Percentiles rank a stretch among this genome's conserved stretches.
These are phyloP conservation scores for Ophioceras dolichostomum DNA, from an alignment of 2,329 filamentous ascomycete species.

Conservation along the genomic window DNA sequence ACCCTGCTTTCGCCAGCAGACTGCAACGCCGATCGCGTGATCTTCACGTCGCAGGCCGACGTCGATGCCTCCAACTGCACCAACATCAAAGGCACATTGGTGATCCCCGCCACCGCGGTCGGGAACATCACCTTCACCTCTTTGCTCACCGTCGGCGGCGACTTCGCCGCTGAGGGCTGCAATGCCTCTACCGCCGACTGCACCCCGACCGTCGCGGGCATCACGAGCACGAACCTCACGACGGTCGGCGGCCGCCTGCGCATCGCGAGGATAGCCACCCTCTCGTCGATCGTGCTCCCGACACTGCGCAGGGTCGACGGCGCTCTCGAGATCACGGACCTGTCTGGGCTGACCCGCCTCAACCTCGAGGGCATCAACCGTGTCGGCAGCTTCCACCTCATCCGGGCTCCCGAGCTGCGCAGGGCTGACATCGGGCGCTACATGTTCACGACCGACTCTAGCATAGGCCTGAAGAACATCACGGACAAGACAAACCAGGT, in stretches of 20 bases:
- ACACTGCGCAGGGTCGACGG: neutral
- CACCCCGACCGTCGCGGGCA: neutral
- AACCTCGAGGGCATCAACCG: conserved; percentile 2
- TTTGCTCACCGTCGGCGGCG: neutral
- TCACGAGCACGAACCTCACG: conserved; percentile 1
- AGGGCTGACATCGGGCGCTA: neutral
- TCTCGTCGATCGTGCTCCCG: neutral
- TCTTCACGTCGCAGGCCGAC: neutral
- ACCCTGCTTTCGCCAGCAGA: neutral
- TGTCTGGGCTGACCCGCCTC: neutral
- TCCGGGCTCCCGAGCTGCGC: neutral
- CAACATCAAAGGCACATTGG: neutral
- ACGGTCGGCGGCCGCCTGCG: neutral
- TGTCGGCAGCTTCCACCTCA: conserved; percentile 2
- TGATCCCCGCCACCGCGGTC: neutral
- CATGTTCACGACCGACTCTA: neutral
- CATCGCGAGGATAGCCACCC: neutral
- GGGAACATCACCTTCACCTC: conserved; percentile 1
- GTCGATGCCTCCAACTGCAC: conserved; percentile 2
- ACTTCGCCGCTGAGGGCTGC: neutral
- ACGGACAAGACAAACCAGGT: neutral
- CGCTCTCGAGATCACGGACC: neutral
- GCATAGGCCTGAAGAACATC: conserved; percentile 2
- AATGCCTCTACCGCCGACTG: neutral
- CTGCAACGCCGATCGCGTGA: neutral